phyloP scores from a whole-genome alignment of 2,329 filamentous ascomycete genomes.

The Aureobasidium melanogenum region DNA sequence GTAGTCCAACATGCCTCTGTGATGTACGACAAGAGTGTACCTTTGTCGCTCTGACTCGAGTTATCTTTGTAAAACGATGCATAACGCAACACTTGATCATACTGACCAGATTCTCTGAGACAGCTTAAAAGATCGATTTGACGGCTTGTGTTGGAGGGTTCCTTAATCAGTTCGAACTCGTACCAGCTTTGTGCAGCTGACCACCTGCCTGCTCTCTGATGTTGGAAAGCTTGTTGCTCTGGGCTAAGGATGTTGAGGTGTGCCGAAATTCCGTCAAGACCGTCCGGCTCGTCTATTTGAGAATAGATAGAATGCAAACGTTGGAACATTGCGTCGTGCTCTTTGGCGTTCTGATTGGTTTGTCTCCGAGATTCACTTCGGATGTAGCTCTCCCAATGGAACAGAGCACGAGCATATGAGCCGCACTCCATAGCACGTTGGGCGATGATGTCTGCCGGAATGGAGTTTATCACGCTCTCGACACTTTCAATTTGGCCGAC shows the following conservation, averaged over 20 bases:
- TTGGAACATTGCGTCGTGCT: constrained; percentile 52
- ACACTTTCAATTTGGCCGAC: constrained; percentile 54
- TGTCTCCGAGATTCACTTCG: constrained; percentile 39
- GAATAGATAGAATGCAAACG: constrained; percentile 89
- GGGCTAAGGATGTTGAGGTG: constrained; percentile 81
- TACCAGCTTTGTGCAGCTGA: constrained; percentile 96
- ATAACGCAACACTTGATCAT: constrained; percentile 13
- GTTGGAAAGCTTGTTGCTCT: constrained; percentile 85
- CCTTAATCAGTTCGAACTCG: constrained; percentile 62
- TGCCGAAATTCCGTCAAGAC: constrained; percentile 86
- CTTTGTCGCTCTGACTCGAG: constrained; percentile 22
- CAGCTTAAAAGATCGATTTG: constrained; percentile 81
- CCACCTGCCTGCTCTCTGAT: constrained; percentile 89
- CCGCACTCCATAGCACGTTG: constrained; percentile 85
- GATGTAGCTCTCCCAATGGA: constrained; percentile 90
- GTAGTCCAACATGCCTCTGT: constrained; percentile 90
- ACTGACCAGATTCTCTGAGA: constrained; percentile 88
- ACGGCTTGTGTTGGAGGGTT: constrained; percentile 65
- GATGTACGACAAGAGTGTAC: constrained; percentile 65
- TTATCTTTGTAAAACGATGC: constrained; percentile 29
- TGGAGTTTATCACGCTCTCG: constrained; percentile 60
- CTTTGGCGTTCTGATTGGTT: constrained; percentile 41
- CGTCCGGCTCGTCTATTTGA: constrained; percentile 95
- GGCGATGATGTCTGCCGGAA: constrained; percentile 66
- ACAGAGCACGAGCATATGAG: constrained; percentile 83